Evolutionary conservation across 208 protist genomes (phyloP).

Genomic region (Phytomonas sp.): DNA sequence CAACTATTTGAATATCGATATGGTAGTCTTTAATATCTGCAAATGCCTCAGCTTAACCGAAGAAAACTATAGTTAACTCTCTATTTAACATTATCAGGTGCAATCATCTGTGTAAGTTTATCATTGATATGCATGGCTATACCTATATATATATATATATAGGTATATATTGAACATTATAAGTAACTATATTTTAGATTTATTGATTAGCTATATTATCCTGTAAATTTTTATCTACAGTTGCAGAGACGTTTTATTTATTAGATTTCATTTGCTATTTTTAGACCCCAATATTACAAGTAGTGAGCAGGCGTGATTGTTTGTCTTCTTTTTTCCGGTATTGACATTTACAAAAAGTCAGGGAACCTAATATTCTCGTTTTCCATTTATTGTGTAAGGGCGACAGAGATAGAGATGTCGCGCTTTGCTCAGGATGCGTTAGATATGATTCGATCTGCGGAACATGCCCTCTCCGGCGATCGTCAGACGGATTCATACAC

Average conservation of each 20-base stretch:
- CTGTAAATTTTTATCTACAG: neutral
- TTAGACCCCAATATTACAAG: neutral
- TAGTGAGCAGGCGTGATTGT: neutral
- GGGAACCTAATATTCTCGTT: neutral
- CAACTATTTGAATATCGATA: neutral
- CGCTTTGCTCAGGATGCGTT: slow-evolving; percentile 48
- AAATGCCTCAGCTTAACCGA: neutral
- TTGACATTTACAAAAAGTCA: neutral
- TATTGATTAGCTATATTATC: neutral
- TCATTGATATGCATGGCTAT: neutral
- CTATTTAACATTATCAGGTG: neutral
- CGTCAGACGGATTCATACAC: neutral
- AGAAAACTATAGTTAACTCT: neutral
- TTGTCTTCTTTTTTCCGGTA: neutral
- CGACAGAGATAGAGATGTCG: slow-evolving; percentile 22
- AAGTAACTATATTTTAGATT: neutral
- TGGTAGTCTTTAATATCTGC: neutral
- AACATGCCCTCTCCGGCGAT: slow-evolving; percentile 39
- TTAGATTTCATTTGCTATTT: neutral
- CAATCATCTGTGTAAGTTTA: neutral
- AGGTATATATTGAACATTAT: neutral
- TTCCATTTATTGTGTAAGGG: neutral
- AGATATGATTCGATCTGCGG: slow-evolving; percentile 52
- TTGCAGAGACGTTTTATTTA: neutral
- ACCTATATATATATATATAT: slow-evolving; percentile 8